Evolutionary conservation across 2,329 filamentous ascomycete genomes (phyloP).

Genomic region (Trichoderma sp.): DNA sequence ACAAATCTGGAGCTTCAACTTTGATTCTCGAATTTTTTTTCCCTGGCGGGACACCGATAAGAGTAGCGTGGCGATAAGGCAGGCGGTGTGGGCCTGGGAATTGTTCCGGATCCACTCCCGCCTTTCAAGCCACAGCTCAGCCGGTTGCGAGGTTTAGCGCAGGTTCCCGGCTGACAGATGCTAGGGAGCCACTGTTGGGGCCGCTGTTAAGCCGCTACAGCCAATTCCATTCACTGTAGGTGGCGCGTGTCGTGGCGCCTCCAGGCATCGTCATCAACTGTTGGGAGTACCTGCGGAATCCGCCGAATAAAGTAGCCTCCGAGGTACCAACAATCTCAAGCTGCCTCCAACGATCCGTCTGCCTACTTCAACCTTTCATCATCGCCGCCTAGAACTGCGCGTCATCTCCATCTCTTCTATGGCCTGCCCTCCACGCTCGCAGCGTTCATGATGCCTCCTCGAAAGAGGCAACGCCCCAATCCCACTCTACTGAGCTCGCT

Average conservation of each 20-base stretch:
- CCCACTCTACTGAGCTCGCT: constrained; percentile 26
- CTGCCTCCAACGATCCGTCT: background rate
- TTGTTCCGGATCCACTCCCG: constrained; percentile 23
- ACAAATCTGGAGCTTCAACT: constrained; percentile 8
- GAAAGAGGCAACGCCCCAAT: constrained; percentile 36
- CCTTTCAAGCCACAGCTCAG: constrained; percentile 7
- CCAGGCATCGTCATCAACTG: constrained; percentile 19
- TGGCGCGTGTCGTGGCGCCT: constrained; percentile 13
- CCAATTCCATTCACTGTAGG: background rate
- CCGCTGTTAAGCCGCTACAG: background rate
- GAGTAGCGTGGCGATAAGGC: constrained; percentile 21
- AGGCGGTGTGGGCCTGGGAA: constrained; percentile 17
- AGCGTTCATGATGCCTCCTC: constrained; percentile 32
- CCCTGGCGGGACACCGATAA: constrained; percentile 32
- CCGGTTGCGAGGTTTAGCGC: background rate
- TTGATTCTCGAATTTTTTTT: constrained; percentile 31
- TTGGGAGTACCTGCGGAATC: background rate
- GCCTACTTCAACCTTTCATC: constrained; percentile 6
- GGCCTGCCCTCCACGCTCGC: background rate
- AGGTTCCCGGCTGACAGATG: background rate
- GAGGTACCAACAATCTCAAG: background rate
- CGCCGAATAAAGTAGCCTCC: constrained; percentile 5
- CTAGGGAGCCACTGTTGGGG: background rate
- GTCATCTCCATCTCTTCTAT: background rate
- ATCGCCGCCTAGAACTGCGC: background rate